These are phyloP conservation scores for Fraxinus americana DNA, from an alignment of 257 asterid genomes.

Conservation along the genomic window DNA sequence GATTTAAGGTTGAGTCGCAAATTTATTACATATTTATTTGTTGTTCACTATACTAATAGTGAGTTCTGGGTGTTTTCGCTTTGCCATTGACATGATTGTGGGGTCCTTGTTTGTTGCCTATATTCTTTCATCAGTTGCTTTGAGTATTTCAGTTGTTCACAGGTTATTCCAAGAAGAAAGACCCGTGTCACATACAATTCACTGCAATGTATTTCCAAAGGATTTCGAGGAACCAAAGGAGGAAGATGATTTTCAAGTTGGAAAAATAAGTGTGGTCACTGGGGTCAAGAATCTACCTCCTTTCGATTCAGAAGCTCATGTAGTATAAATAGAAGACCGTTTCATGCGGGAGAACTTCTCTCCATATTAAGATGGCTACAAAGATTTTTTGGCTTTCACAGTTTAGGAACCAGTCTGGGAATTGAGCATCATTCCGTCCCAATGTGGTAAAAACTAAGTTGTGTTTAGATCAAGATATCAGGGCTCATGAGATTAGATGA, in stretches of 20 bases:
- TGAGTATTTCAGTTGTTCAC: constrained; percentile 13
- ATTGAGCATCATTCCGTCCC: background rate
- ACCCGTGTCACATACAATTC: constrained; percentile 76
- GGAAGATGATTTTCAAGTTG: constrained; percentile 37
- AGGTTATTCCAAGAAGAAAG: constrained; percentile 91
- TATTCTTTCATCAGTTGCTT: constrained; percentile 2
- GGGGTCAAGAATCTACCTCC: constrained; percentile 40
- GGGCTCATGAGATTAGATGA: background rate
- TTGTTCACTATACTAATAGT: background rate
- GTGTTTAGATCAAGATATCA: background rate
- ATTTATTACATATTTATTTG: background rate
- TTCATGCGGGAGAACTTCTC: background rate
- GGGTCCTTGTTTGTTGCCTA: background rate
- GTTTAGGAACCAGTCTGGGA: background rate
- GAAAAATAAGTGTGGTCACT: constrained; percentile 64
- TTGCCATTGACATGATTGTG: background rate
- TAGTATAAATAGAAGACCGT: constrained; percentile 21
- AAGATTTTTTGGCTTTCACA: background rate
- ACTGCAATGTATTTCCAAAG: constrained; percentile 77
- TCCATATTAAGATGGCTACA: background rate
- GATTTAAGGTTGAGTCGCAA: background rate
- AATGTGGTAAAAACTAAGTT: background rate
- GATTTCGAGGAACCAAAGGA: constrained; percentile 46
- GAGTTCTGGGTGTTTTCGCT: constrained; percentile 5
- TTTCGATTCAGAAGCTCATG: constrained; percentile 45